Evolutionary conservation across 331 rosid species (phyloP).

Genomic region (Pyrus hybrid): DNA sequence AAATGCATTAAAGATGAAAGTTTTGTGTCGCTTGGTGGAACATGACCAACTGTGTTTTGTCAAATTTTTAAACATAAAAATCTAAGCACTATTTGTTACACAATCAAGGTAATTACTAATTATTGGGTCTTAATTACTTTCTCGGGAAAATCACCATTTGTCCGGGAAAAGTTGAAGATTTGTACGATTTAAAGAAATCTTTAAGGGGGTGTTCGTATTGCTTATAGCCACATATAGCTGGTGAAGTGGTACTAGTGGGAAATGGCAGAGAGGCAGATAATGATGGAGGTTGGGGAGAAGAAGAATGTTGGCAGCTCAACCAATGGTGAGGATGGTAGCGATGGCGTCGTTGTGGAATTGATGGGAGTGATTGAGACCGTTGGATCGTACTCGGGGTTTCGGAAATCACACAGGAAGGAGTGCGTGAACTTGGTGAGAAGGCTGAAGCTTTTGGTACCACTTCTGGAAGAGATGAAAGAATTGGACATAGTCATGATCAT

Average conservation of each 20-base stretch:
- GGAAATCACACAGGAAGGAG: conserved; percentile 27
- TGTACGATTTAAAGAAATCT: neutral
- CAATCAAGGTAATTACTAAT: neutral
- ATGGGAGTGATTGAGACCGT: conserved; percentile 23
- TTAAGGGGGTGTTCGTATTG: neutral
- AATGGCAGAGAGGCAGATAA: conserved; percentile 7
- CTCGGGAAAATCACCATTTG: neutral
- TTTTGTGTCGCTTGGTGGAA: neutral
- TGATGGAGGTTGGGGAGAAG: conserved; percentile 8
- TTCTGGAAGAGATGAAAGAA: conserved; percentile 35
- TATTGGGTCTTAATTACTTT: neutral
- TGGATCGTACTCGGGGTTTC: conserved; percentile 24
- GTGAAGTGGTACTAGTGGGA: neutral
- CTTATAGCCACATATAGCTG: neutral
- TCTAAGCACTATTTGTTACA: neutral
- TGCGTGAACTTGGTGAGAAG: conserved; percentile 39
- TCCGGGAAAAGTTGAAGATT: neutral
- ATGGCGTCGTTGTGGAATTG: conserved; percentile 18
- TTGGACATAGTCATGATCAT: neutral
- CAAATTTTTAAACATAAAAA: neutral
- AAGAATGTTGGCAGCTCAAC: neutral
- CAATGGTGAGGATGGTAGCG: conserved; percentile 3
- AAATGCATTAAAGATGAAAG: no score
- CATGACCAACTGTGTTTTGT: neutral
- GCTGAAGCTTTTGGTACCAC: conserved; percentile 33